Percentiles rank a stretch among this genome's conserved stretches.
These are phyloP conservation scores for Endothia cerciana DNA, from an alignment of 2,329 filamentous ascomycete species.

Conservation along the genomic window DNA sequence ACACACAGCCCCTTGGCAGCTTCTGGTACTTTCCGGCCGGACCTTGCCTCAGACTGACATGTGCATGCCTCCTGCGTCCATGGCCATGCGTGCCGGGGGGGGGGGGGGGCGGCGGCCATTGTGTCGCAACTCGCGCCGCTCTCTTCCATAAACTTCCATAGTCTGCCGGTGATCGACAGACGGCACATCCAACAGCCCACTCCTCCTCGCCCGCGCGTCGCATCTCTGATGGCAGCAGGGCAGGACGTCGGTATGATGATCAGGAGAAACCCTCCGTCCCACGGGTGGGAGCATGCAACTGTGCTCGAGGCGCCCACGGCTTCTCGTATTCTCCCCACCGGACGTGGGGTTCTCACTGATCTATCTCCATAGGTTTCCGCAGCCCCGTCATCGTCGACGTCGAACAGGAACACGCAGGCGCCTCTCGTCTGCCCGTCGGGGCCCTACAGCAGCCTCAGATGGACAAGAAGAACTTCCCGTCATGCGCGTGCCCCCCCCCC, in stretches of 20 bases:
- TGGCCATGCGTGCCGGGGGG: not conserved
- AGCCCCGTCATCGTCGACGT: not conserved
- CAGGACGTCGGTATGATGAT: not conserved
- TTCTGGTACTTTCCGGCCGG: no score
- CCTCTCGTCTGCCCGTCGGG: not conserved
- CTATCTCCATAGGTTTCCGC: not conserved
- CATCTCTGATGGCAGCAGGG: not conserved
- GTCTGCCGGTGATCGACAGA: conserved; percentile 5
- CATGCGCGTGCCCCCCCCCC: no score
- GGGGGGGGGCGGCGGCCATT: no score
- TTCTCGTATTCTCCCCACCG: not conserved
- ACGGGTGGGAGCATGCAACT: not conserved
- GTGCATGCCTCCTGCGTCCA: not conserved
- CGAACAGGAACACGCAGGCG: not conserved
- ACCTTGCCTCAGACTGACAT: not conserved
- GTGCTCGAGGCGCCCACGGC: not conserved
- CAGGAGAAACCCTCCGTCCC: conserved; percentile 3
- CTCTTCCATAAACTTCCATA: conserved; percentile 3
- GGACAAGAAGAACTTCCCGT: no score
- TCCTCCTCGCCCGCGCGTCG: not conserved
- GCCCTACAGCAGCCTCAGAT: not conserved
- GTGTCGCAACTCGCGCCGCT: conserved; percentile 1
- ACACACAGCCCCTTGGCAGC: not conserved
- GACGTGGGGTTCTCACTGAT: not conserved
- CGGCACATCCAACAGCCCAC: not conserved